A percentile compares a stretch with the other conserved stretches of the same genome.
Evolutionary conservation across 2,329 filamentous ascomycete species (phyloP).

Genomic region (Mariannaea elegans): DNA sequence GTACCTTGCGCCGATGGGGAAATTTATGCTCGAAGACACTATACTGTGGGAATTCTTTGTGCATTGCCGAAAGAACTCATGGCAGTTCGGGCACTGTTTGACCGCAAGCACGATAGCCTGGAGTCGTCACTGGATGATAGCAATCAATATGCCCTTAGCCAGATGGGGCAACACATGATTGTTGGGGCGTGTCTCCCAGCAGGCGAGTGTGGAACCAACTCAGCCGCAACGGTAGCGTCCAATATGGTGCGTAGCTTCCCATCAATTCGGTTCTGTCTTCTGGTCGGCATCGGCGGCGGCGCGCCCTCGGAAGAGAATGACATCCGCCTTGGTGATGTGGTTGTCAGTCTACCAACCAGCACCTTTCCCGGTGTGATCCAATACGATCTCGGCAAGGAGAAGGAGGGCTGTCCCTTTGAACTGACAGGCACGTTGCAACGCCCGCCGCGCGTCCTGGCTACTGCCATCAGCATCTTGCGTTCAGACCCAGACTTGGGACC

Average conservation of each 20-base stretch:
- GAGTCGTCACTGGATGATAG: not conserved
- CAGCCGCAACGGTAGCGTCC: conserved; percentile 11
- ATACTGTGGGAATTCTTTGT: conserved; percentile 25
- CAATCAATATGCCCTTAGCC: conserved; percentile 22
- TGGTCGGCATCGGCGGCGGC: conserved; percentile 14
- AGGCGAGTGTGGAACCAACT: conserved; percentile 23
- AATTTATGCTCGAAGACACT: not conserved
- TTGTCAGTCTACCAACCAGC: conserved; percentile 7
- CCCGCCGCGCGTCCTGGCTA: conserved; percentile 4
- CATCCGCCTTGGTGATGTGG: conserved; percentile 29
- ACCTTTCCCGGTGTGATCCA: conserved; percentile 21
- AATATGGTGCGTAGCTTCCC: conserved; percentile 22
- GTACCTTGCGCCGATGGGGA: not conserved
- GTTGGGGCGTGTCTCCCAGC: conserved; percentile 25
- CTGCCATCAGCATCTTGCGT: not conserved
- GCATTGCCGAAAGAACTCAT: conserved; percentile 17
- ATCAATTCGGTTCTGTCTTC: conserved; percentile 1
- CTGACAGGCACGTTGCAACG: not conserved
- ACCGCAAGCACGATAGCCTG: not conserved
- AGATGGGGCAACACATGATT: conserved; percentile 19
- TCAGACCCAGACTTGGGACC: conserved; percentile 2
- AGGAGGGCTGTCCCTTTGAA: not conserved
- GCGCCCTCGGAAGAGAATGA: conserved; percentile 3
- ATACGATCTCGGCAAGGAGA: conserved; percentile 23
- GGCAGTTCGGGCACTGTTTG: conserved; percentile 18